Evolutionary conservation across 1,284 basidiomycete genomes (phyloP).

Genomic region (Cryptococcus jaspeensis): DNA sequence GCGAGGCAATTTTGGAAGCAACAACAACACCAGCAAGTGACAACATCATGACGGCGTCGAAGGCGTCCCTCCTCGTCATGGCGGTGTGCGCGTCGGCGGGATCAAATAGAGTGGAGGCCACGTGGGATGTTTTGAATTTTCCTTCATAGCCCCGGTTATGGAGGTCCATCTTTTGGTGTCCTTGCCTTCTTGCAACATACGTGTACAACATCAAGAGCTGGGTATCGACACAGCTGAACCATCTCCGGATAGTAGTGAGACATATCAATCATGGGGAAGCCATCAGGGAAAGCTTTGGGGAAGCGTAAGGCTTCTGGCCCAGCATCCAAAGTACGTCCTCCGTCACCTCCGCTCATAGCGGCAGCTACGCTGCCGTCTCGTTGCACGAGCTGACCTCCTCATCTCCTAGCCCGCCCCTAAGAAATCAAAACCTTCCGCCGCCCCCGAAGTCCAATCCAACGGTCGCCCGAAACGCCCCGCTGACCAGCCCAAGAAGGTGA

Average conservation of each 20-base stretch:
- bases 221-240: not conserved
- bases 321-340: conserved; percentile 18
- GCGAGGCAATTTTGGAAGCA: no score
- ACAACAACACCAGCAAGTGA: not conserved
- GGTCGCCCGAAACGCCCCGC: conserved; percentile 45
- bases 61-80: not conserved
- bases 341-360: not conserved
- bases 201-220: not conserved
- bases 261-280: conserved; percentile 30
- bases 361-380: no score
- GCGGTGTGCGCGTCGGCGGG: conserved; percentile 4
- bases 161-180: no score
- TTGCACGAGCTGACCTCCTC: not conserved
- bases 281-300: conserved; percentile 34
- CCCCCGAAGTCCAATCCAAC: conserved; percentile 26
- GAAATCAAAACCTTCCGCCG: conserved; percentile 9
- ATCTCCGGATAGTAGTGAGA: not conserved
- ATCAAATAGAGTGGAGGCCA: conserved; percentile 5
- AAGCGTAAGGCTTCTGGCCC: conserved; percentile 38
- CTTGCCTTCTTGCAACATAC: no score
- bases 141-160: no score
- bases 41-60: no score
- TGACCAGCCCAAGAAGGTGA: conserved; percentile 51
- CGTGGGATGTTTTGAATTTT: conserved; percentile 16
- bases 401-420: not conserved